Conservation (phyloP, 2,329 filamentous ascomycete genomes). For the Neonectria ditissima region DNA sequence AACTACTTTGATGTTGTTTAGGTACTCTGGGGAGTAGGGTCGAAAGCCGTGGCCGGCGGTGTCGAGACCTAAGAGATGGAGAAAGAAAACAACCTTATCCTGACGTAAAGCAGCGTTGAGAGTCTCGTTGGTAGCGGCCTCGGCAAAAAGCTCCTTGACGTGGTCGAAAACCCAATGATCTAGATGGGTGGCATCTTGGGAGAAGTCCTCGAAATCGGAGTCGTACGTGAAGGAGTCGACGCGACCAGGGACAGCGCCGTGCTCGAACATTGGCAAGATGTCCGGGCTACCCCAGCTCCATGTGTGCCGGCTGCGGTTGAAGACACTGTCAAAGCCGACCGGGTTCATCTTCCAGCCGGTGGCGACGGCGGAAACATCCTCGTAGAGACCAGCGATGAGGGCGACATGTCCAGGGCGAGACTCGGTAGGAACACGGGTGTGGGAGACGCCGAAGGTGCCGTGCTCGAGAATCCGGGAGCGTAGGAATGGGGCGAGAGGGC, state of each 20-base stretch:
- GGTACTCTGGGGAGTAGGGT: conserved; percentile 94
- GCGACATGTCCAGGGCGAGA: conserved; percentile 97
- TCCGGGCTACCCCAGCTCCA: conserved; percentile 99
- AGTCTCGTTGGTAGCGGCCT: conserved; percentile 81
- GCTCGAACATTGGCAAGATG: conserved; percentile 96
- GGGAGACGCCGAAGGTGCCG: conserved; percentile 96
- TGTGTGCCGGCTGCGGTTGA: conserved; percentile 95
- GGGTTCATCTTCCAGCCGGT: conserved; percentile 99
- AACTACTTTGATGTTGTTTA: conserved; percentile 94
- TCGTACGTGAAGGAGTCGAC: conserved; percentile 90
- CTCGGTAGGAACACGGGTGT: conserved; percentile 96
- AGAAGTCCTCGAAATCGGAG: conserved; percentile 90
- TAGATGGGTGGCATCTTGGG: conserved; percentile 80
- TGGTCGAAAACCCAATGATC: conserved; percentile 97
- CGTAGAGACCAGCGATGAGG: conserved; percentile 94
- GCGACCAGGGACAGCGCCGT: conserved; percentile 87
- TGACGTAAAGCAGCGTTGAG: conserved; percentile 78
- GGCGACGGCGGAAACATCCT: conserved; percentile 96
- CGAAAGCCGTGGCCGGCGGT: conserved; percentile 88
- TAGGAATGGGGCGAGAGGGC: conserved; percentile 89
- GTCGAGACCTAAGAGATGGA: conserved; percentile 92
- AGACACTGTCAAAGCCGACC: conserved; percentile 98
- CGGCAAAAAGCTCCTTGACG: conserved; percentile 86
- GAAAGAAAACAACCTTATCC: conserved; percentile 93
- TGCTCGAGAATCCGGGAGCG: conserved; percentile 88